phyloP scores from a whole-genome alignment of 768 basidiomycete species.

The Rubroboletus pulcherrimus region DNA sequence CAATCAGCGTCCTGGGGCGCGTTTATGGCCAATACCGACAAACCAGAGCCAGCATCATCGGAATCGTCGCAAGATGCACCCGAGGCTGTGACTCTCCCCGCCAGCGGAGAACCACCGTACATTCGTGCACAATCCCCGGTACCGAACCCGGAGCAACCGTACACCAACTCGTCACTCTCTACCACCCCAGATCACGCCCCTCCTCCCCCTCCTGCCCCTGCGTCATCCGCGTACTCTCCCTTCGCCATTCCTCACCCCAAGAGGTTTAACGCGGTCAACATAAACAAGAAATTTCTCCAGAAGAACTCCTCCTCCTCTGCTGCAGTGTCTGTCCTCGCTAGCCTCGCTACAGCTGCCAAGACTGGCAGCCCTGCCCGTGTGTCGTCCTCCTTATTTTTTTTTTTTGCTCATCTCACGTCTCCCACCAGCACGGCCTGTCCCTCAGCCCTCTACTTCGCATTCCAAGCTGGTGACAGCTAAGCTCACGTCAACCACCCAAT shows the following conservation, averaged over 20 bases:
- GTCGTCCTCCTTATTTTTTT: constrained; percentile 22
- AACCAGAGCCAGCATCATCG: constrained; percentile 41
- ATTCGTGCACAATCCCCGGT: constrained; percentile 18
- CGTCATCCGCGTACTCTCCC: constrained; percentile 12
- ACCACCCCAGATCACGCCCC: constrained; percentile 19
- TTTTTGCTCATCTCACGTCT: constrained; percentile 8
- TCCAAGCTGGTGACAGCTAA: constrained; percentile 86
- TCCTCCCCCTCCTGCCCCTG: constrained; percentile 1
- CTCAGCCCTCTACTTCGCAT: constrained; percentile 55
- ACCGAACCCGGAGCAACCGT: constrained; percentile 9
- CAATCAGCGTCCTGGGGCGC: constrained; percentile 61
- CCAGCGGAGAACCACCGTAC: constrained; percentile 5
- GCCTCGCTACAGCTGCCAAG: constrained; percentile 42
- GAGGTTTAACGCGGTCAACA: constrained; percentile 85
- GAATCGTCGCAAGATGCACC: constrained; percentile 35
- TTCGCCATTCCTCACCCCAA: constrained; percentile 58
- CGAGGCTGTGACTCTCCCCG: constrained; percentile 3
- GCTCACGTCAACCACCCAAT: constrained; percentile 63
- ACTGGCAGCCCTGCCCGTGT: constrained; percentile 50
- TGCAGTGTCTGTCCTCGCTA: constrained; percentile 41
- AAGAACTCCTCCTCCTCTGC: constrained; percentile 68
- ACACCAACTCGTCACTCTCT: constrained; percentile 6
- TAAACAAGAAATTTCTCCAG: constrained; percentile 96
- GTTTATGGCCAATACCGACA: constrained; percentile 75
- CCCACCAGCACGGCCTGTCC: constrained; percentile 52